phyloP scores from a whole-genome alignment of 768 basidiomycete species.

The Lactarius tabidus region DNA sequence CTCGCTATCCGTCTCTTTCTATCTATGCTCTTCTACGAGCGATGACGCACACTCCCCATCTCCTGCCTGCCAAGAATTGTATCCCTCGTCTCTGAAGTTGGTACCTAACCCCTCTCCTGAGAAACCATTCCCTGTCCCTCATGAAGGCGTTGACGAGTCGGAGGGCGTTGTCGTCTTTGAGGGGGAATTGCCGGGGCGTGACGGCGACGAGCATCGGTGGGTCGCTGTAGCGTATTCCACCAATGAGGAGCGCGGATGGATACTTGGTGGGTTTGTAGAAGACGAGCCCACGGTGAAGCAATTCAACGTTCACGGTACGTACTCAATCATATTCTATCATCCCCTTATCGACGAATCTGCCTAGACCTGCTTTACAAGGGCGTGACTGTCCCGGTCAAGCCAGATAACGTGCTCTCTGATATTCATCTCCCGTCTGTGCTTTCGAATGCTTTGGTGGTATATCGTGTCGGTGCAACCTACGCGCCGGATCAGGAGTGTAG shows the following conservation, averaged over 20 bases:
- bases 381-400: conserved; percentile 31
- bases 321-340: conserved; percentile 19
- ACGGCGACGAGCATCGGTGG: conserved; percentile 34
- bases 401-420: conserved; percentile 40
- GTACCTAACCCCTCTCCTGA: conserved; percentile 58
- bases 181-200: conserved; percentile 36
- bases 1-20: conserved; percentile 46
- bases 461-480: conserved; percentile 44
- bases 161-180: conserved; percentile 69
- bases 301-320: conserved; percentile 45
- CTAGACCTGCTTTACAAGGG: conserved; percentile 16
- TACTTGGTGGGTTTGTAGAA: conserved; percentile 50
- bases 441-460: conserved; percentile 61
- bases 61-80: conserved; percentile 25
- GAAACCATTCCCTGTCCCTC: conserved; percentile 57
- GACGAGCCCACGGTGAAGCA: conserved; percentile 34
- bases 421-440: conserved; percentile 53
- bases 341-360: conserved; percentile 10
- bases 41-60: not conserved
- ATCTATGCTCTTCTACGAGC: conserved; percentile 38
- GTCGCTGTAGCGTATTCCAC: conserved; percentile 52
- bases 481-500: conserved; percentile 29
- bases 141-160: conserved; percentile 69
- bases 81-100: conserved; percentile 50
- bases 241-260: conserved; percentile 56